These are phyloP conservation scores for Phylloporus rhodoxanthus DNA, from an alignment of 768 basidiomycete genomes.

Conservation along the genomic window DNA sequence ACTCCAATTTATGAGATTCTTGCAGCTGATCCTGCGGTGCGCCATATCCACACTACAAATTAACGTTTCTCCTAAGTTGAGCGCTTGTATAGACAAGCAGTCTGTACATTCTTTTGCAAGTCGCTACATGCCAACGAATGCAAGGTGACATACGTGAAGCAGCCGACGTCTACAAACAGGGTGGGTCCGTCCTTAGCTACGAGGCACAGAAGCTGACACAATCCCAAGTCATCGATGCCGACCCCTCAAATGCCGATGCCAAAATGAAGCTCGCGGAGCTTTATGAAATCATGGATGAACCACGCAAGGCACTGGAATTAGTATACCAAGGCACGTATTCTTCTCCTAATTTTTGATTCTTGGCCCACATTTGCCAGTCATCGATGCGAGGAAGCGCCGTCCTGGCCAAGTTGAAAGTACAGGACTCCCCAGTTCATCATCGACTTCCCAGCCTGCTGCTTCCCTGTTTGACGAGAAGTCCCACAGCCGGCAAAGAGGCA, in stretches of 20 bases:
- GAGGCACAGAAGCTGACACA: background rate
- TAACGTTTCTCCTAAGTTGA: background rate
- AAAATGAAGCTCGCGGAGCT: slow-evolving; percentile 91
- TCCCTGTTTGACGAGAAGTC: slow-evolving; percentile 64
- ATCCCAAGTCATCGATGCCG: slow-evolving; percentile 58
- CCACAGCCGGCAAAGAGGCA: slow-evolving; percentile 33
- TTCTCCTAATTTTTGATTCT: slow-evolving; percentile 26
- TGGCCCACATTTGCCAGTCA: slow-evolving; percentile 49
- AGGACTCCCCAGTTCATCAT: slow-evolving; percentile 9
- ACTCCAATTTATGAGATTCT: slow-evolving; percentile 74
- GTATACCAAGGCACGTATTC: slow-evolving; percentile 58
- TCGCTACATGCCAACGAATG: slow-evolving; percentile 77
- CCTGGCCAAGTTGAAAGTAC: slow-evolving; percentile 26
- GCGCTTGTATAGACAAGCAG: slow-evolving; percentile 57
- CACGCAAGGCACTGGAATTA: slow-evolving; percentile 74
- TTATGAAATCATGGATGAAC: slow-evolving; percentile 83
- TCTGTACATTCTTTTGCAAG: slow-evolving; percentile 64
- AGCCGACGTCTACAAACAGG: slow-evolving; percentile 75
- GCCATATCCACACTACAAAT: slow-evolving; percentile 18
- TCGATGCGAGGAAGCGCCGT: slow-evolving; percentile 54
- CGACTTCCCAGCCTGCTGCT: slow-evolving; percentile 26
- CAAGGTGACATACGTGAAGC: slow-evolving; percentile 71
- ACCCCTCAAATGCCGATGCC: slow-evolving; percentile 72
- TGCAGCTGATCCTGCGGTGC: slow-evolving; percentile 66
- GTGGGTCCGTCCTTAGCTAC: slow-evolving; percentile 34